Conservation (phyloP, 106 monocot species). For the Dendrobium huoshanense region DNA sequence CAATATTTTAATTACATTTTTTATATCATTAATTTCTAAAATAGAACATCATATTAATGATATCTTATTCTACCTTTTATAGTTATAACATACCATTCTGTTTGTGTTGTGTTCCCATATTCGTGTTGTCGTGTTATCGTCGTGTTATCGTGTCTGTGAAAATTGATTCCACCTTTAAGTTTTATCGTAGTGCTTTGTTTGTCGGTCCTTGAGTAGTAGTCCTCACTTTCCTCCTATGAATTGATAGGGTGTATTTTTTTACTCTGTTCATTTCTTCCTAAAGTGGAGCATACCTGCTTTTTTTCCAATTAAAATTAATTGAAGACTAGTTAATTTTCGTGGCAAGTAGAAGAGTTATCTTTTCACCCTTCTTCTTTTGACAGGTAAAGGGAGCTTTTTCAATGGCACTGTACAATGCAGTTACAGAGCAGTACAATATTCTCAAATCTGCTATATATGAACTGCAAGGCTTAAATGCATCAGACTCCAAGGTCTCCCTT, state of each 20-base stretch:
- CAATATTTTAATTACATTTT: too few species aligned
- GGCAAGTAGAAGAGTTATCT: not conserved
- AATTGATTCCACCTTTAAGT: too few species aligned
- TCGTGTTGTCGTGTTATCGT: too few species aligned
- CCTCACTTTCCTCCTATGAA: not conserved
- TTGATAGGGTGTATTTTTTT: not conserved
- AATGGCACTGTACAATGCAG: conserved; percentile 39
- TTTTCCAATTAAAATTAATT: not conserved
- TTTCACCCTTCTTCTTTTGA: not conserved
- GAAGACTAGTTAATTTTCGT: not conserved
- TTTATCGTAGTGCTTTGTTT: too few species aligned
- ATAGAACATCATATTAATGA: too few species aligned
- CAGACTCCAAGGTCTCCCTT: conserved; percentile 37
- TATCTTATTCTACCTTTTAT: too few species aligned
- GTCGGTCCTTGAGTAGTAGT: too few species aligned
- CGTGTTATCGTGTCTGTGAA: too few species aligned
- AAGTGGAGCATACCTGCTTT: too few species aligned
- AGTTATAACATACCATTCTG: too few species aligned
- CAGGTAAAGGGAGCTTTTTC: conserved; percentile 59
- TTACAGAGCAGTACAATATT: conserved; percentile 46
- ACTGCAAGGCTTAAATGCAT: conserved; percentile 38
- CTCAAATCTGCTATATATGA: conserved; percentile 63
- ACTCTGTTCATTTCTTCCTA: not conserved
- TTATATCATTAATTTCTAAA: too few species aligned
- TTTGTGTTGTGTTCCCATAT: too few species aligned